Evolutionary conservation across 1,284 basidiomycete genomes (phyloP), one percentile per base, ranked within the genome.

Genomic region (Ceraceosorus guamensis): DNA sequence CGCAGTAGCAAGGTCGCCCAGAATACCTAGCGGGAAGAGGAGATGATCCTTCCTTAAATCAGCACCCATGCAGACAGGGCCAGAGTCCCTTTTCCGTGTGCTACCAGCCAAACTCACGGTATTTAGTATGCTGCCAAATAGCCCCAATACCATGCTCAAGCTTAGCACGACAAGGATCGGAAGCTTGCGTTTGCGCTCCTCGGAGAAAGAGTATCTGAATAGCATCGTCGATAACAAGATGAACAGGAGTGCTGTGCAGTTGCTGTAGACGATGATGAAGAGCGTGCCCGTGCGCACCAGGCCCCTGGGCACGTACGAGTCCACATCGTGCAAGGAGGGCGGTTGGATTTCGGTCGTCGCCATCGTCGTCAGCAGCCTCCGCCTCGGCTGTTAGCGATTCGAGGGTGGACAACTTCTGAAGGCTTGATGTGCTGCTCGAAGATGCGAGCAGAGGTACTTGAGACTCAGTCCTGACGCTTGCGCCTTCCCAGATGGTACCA

Each of bases 201-300:
- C 55, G 45, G 56, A 58, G 50, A 67, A 55, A 52, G 63, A 63
- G 49, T 66, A 59, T 45, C 63, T 65, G 53, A 65, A 59, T 6
- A 67, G 59, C 11, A 67, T 61, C 32, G 62, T 57, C 50, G 60
- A 61, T 10, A 66, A 56, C 14, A 67, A 56, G 8, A 65, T 57
- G 41, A 67, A 67, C 51, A 67, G 66, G 4, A 67, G 57, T 2
- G 66, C 65, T 10, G 61, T 59, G 35, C 65, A 61, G 56, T 62
- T 63, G 11, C 61, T 62, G 60, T 67, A 67, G 51, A 67, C 63
- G 41, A 67, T 67, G 56, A 67, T 66, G 48, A 65, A 66, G 45
- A 60, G 60, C 50, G 66, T 63, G 32, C 63, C 65, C 43, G 53
- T 61, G 41, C 62, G 54, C 35, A 67, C 65, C 13, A 67, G 57